Evolutionary conservation across 257 asterid species (phyloP).

Genomic region (Nicotiana otophora): DNA sequence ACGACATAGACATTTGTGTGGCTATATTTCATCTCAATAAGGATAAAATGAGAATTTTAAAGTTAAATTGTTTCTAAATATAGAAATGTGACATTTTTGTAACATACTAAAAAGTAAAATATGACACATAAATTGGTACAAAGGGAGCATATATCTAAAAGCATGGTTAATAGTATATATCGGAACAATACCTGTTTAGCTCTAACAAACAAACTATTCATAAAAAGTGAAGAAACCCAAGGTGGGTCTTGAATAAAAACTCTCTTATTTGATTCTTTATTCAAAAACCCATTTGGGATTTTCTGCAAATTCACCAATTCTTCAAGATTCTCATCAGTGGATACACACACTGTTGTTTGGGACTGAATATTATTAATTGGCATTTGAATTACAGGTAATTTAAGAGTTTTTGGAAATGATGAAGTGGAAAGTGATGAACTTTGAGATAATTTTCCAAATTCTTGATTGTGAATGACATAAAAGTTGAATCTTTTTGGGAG

Average conservation of each 20-base stretch:
- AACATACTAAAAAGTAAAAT: too few relatives aligned
- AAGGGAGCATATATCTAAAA: too few relatives aligned
- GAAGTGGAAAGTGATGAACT: slow-evolving; percentile 27
- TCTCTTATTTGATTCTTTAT: slow-evolving; percentile 32
- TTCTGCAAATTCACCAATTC: slow-evolving; percentile 33
- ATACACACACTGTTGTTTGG: slow-evolving; percentile 39
- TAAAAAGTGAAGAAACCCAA: slow-evolving; percentile 70
- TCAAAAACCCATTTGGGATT: slow-evolving; percentile 35
- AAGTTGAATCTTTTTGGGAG: slow-evolving; percentile 26
- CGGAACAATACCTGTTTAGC: slow-evolving; percentile 6
- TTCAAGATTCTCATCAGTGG: slow-evolving; percentile 44
- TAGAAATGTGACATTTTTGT: too few relatives aligned
- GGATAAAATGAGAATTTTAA: too few relatives aligned
- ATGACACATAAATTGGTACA: too few relatives aligned
- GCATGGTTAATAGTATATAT: too few relatives aligned
- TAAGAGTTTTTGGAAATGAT: slow-evolving; percentile 62
- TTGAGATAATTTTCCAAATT: slow-evolving; percentile 31
- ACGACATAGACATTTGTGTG: too few relatives aligned
- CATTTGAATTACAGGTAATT: slow-evolving; percentile 47
- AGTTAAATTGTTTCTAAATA: too few relatives aligned
- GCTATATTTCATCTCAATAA: too few relatives aligned
- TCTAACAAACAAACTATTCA: slow-evolving; percentile 61
- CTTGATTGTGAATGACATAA: slow-evolving; percentile 35
- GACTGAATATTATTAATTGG: slow-evolving; percentile 40
- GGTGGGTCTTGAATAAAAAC: slow-evolving; percentile 77